A percentile compares a stretch with the other conserved stretches of the same genome.
phyloP scores from a whole-genome alignment of 768 basidiomycete genomes.

The Boletus tylopilopsis region DNA sequence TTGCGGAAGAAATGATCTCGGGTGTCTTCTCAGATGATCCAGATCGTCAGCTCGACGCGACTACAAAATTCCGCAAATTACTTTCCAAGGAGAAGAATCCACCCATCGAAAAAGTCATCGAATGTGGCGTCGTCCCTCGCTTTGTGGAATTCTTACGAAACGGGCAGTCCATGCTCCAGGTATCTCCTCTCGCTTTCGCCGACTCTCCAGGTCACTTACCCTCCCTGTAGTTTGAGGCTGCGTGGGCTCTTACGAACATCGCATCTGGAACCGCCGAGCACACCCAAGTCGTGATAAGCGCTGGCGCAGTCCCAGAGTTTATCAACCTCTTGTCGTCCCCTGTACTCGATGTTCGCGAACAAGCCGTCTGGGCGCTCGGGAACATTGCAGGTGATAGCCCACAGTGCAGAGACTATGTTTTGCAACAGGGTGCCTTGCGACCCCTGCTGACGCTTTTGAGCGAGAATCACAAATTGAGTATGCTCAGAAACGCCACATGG shows the following conservation, averaged over 20 bases:
- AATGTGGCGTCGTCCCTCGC: conserved; percentile 94
- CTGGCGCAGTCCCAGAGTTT: conserved; percentile 94
- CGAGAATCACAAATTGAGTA: conserved; percentile 98
- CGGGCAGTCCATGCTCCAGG: conserved; percentile 83
- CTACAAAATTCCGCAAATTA: conserved; percentile 97
- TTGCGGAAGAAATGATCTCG: conserved; percentile 88
- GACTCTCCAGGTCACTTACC: conserved; percentile 6
- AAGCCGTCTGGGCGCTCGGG: conserved; percentile 98
- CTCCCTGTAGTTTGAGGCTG: conserved; percentile 79
- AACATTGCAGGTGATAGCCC: conserved; percentile 99
- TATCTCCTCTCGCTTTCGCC: conserved; percentile 28
- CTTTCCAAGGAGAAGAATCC: conserved; percentile 99
- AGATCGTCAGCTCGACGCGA: conserved; percentile 92
- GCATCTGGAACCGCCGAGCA: conserved; percentile 98
- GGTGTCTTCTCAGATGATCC: conserved; percentile 91
- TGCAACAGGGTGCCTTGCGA: conserved; percentile 87
- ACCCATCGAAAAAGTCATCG: conserved; percentile 97
- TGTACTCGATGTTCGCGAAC: conserved; percentile 95
- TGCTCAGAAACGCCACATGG: conserved; percentile 99
- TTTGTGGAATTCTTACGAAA: conserved; percentile 91
- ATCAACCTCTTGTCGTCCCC: conserved; percentile 94
- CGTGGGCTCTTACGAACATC: conserved; percentile 97
- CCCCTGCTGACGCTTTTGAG: conserved; percentile 87
- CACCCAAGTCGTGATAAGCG: conserved; percentile 95
- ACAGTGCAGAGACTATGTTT: conserved; percentile 93